These are phyloP conservation scores for Microbotryomycetes sp. DNA, from an alignment of 1,284 basidiomycete genomes.

Conservation along the genomic window DNA sequence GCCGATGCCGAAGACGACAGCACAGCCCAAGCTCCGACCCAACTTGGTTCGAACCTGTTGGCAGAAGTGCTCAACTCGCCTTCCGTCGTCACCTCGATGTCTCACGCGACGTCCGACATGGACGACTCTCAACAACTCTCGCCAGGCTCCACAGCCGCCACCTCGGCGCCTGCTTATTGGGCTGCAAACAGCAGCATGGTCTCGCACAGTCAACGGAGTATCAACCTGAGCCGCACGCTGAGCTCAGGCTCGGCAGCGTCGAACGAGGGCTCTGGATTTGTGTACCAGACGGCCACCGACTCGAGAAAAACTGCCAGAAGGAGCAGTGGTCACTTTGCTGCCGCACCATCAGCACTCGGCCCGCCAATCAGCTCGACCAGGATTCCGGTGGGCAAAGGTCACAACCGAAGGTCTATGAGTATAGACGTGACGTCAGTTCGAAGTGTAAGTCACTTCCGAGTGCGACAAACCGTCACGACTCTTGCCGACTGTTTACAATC, in stretches of 20 bases:
- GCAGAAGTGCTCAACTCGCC: slow-evolving; percentile 17
- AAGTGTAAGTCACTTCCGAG: slow-evolving; percentile 11
- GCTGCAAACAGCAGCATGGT: neutral
- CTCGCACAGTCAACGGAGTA: neutral
- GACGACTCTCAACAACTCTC: slow-evolving; percentile 6
- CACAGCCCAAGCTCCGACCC: neutral
- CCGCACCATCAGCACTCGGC: neutral
- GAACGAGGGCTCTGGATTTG: neutral
- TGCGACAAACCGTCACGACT: neutral
- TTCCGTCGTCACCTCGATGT: slow-evolving; percentile 8
- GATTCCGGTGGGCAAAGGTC: slow-evolving; percentile 15
- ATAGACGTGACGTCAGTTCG: slow-evolving; percentile 18
- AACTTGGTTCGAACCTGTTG: neutral
- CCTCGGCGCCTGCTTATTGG: slow-evolving; percentile 1
- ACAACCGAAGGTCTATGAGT: slow-evolving; percentile 23
- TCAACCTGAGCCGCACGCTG: neutral
- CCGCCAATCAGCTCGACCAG: neutral
- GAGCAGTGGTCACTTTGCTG: neutral
- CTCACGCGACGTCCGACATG: slow-evolving; percentile 8
- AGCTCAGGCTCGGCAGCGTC: neutral
- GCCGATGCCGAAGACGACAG: slow-evolving; percentile 3
- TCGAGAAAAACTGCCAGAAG: neutral
- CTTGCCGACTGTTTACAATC: neutral
- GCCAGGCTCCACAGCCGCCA: slow-evolving; percentile 6
- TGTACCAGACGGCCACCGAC: neutral